A percentile compares a stretch with the other conserved stretches of the same genome.
Evolutionary conservation across 495 filamentous ascomycete species (phyloP).

Genomic region (Aspergillus sclerotioniger): DNA sequence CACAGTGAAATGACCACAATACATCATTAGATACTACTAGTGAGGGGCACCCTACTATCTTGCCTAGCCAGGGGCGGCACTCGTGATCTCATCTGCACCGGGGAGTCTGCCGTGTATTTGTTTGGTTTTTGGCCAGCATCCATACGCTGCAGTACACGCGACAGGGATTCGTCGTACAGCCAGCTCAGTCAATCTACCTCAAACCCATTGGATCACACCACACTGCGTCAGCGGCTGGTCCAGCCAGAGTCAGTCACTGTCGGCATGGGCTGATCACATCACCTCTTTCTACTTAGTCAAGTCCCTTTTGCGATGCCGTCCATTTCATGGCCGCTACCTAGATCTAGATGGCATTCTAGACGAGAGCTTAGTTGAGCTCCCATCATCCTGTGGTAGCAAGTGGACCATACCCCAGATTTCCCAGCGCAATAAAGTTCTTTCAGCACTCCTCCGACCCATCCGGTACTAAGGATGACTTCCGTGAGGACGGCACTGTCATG

Average conservation of each 20-base stretch:
- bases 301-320: background rate
- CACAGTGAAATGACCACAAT: background rate
- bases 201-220: slow-evolving; percentile 8
- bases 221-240: slow-evolving; percentile 5
- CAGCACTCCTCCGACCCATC: background rate
- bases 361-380: background rate
- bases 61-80: background rate
- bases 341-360: too few relatives aligned
- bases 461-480: background rate
- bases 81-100: slow-evolving; percentile 4
- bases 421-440: background rate
- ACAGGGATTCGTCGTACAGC: background rate
- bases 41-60: background rate
- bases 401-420: slow-evolving; percentile 5
- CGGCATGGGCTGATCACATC: slow-evolving; percentile 7
- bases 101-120: background rate
- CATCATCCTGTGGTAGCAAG: background rate
- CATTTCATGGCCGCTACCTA: background rate
- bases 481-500: background rate
- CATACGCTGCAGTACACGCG: background rate
- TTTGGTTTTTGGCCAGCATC: background rate
- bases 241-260: background rate
- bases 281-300: background rate
- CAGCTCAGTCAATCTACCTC: slow-evolving; percentile 6
- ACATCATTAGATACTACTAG: background rate